Evolutionary conservation across 768 basidiomycete genomes (phyloP), one percentile per base, ranked within the genome.

Genomic region (Leccinum fibrillosum): DNA sequence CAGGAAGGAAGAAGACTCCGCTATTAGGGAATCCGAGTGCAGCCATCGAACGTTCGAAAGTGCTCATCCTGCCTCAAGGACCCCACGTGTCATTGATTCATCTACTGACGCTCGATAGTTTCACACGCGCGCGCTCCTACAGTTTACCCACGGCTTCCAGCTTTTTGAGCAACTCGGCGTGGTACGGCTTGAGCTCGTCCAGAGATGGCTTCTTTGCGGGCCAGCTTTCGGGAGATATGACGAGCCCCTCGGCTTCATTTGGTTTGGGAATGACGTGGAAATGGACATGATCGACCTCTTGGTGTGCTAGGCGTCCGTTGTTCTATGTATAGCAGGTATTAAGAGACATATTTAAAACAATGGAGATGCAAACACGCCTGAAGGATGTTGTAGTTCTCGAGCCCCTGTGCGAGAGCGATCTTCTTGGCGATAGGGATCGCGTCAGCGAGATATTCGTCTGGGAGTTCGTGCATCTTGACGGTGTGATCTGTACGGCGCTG

Each of bases 201-300:
- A 61, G 53, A 11, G 54, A 23, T 0, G 61, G 54, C 2, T 49
- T 57, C 60, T 64, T 23, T n/a, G 64, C 49, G 2, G 69, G 69
- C 96, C 96, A 98, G 17, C 82, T 50, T 35, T 51, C 53, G 0
- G 53, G 30, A 6, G 2, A 84, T 55, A 98, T 75, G 12, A 84
- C 84, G 26, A 99, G 80, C 4, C 96, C 96, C 63, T 89, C 85
- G 0, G 9, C 35, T 5, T 81, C 69, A 48, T 86, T 82, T 5
- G 90, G 92, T 71, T 97, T 98, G 3, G 95, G 94, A 60, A 98
- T 95, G 64, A 98, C 80, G 66, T 98, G 94, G 76, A 94, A 94
- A 71, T 96, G 93, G 13, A 94, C 92, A 65, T 96, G 94, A 55
- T 86, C 82, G 26, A 96, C 92, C 53, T 82, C 77, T 75, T 84